Percentiles rank a stretch among this genome's conserved stretches.
Conservation (phyloP, 2,329 filamentous ascomycete genomes). For the Hypomyces perniciosus region DNA sequence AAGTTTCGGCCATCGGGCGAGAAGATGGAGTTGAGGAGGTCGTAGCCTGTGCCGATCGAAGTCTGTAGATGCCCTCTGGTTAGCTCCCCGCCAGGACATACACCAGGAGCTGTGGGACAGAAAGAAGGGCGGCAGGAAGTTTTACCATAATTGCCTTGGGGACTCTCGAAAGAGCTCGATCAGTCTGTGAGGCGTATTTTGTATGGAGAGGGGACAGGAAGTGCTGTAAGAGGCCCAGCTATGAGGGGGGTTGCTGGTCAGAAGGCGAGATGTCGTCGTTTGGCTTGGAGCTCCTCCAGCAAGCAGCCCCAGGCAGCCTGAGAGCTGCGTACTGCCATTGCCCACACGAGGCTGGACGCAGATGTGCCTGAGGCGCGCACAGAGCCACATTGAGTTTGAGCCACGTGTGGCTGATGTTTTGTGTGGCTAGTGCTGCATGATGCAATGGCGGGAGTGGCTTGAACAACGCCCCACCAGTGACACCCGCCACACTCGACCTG, state of each 20-base stretch:
- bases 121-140: neutral
- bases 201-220: neutral
- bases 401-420: slow-evolving; percentile 14
- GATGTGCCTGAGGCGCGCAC: slow-evolving; percentile 27
- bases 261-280: slow-evolving; percentile 9
- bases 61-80: slow-evolving; percentile 55
- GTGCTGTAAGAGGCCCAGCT: neutral
- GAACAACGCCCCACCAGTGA: slow-evolving; percentile 4
- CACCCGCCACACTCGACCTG: slow-evolving; percentile 1
- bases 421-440: neutral
- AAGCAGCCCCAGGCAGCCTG: slow-evolving; percentile 35
- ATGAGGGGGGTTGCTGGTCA: slow-evolving; percentile 9
- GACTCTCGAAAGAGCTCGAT: neutral
- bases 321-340: slow-evolving; percentile 35
- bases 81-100: slow-evolving; percentile 7
- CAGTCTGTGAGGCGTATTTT: neutral
- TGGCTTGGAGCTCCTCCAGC: slow-evolving; percentile 26
- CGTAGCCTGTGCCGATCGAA: slow-evolving; percentile 99
- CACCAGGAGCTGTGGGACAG: neutral
- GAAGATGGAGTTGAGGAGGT: slow-evolving; percentile 99
- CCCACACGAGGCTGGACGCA: slow-evolving; percentile 21
- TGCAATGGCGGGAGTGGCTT: slow-evolving; percentile 12
- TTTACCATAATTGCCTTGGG: slow-evolving; percentile 10
- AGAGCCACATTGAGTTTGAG: slow-evolving; percentile 12
- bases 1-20: slow-evolving; percentile 98